These are phyloP conservation scores for Fusarium poae DNA, from an alignment of 2,329 filamentous ascomycete species.

Conservation along the genomic window DNA sequence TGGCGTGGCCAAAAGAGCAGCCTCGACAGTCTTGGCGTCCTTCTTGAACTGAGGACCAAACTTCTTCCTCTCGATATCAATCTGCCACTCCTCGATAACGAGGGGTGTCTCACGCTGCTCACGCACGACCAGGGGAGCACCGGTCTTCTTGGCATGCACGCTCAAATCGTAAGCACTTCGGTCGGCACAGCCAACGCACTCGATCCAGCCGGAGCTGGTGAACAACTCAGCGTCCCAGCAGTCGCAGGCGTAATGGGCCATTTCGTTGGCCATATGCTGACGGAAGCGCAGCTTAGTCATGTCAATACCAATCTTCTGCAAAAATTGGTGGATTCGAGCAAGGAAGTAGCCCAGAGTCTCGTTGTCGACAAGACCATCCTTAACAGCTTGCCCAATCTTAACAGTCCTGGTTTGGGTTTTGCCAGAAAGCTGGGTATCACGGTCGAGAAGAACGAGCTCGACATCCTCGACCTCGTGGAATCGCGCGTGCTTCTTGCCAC, in stretches of 20 bases:
- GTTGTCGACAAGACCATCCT: slow-evolving; percentile 87
- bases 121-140: slow-evolving; percentile 85
- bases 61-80: slow-evolving; percentile 93
- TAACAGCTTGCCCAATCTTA: slow-evolving; percentile 87
- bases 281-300: slow-evolving; percentile 91
- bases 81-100: slow-evolving; percentile 86
- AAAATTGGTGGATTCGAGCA: slow-evolving; percentile 91
- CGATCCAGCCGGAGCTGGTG: slow-evolving; percentile 96
- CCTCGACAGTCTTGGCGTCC: slow-evolving; percentile 87
- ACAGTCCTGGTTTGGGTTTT: slow-evolving; percentile 81
- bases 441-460: slow-evolving; percentile 86
- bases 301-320: slow-evolving; percentile 89
- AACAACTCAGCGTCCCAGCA: slow-evolving; percentile 98
- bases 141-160: slow-evolving; percentile 94
- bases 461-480: slow-evolving; percentile 88
- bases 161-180: slow-evolving; percentile 94
- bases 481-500: slow-evolving; percentile 92
- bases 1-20: slow-evolving; percentile 78
- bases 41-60: slow-evolving; percentile 97
- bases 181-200: slow-evolving; percentile 97
- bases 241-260: slow-evolving; percentile 93
- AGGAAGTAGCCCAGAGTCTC: slow-evolving; percentile 99
- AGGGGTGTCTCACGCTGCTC: slow-evolving; percentile 83
- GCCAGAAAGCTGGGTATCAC: slow-evolving; percentile 86
- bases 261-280: slow-evolving; percentile 88